Conservation (phyloP, 371 early-diverging fungal genomes). For the Basidiobolus meristosporus region DNA sequence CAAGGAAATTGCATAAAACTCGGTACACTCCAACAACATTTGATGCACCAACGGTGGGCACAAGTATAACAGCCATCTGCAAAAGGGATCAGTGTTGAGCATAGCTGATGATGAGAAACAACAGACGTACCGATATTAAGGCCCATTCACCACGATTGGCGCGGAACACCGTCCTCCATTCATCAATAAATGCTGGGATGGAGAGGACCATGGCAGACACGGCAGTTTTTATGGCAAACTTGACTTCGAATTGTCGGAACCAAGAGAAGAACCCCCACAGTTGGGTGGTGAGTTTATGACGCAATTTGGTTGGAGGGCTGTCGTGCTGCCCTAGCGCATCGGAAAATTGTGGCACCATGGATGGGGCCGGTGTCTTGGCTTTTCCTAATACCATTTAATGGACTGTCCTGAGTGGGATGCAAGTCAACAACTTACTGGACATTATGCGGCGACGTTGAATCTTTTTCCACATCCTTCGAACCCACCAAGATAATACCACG, state of each 20-base stretch:
- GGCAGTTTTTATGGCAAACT: constrained; percentile 50
- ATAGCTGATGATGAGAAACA: background rate
- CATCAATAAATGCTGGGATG: constrained; percentile 41
- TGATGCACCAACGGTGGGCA: constrained; percentile 72
- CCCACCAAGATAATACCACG: no score
- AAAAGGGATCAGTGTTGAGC: background rate
- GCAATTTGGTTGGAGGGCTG: no score
- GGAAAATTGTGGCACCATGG: no score
- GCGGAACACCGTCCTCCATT: constrained; percentile 27
- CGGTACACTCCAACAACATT: constrained; percentile 52
- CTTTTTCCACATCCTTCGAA: no score
- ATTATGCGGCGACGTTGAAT: no score
- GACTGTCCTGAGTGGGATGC: no score
- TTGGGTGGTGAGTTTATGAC: no score
- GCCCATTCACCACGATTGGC: constrained; percentile 67
- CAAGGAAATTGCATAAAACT: constrained; percentile 48
- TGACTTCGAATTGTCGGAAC: constrained; percentile 38
- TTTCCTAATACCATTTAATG: no score
- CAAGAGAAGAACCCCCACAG: no score
- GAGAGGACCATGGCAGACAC: constrained; percentile 32
- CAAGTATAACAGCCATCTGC: constrained; percentile 54
- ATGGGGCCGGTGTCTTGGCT: no score
- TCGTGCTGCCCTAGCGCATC: no score
- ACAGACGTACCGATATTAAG: constrained; percentile 34
- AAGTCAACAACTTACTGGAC: no score